Conservation (phyloP, 106 monocot species). For the Phalaenopsis equestris region DNA sequence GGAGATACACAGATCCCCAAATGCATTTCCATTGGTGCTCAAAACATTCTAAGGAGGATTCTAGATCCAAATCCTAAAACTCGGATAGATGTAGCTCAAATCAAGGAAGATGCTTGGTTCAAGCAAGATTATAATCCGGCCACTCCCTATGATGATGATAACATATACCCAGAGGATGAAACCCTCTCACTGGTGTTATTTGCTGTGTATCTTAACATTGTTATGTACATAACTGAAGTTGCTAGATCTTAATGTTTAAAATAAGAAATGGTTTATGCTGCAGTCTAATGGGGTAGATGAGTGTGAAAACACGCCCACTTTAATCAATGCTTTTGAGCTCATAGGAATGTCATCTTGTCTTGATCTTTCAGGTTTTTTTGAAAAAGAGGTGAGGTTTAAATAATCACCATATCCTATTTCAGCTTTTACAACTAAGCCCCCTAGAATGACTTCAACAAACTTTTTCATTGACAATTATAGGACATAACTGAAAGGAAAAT, state of each 20-base stretch:
- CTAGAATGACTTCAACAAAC: not conserved
- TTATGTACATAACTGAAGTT: not conserved
- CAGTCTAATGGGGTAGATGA: conserved; percentile 31
- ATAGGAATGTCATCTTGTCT: conserved; percentile 91
- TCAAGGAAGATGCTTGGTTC: conserved; percentile 87
- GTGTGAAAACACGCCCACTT: conserved; percentile 14
- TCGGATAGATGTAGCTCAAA: conserved; percentile 56
- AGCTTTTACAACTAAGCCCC: too few relatives aligned
- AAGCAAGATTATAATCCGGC: conserved; percentile 59
- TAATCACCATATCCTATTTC: not conserved
- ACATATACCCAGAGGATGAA: conserved; percentile 13
- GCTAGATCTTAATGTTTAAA: not conserved
- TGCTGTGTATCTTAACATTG: not conserved
- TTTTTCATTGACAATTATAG: conserved; percentile 25
- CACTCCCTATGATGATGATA: conserved; percentile 52
- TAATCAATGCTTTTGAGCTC: conserved; percentile 83
- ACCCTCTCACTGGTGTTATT: conserved; percentile 40
- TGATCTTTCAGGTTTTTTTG: conserved; percentile 95
- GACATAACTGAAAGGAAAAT: conserved; percentile 79
- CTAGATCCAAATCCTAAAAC: conserved; percentile 82
- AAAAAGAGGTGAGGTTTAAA: conserved; percentile 57
- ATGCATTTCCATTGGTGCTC: conserved; percentile 64
- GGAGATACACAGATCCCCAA: conserved; percentile 67
- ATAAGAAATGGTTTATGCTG: not conserved
- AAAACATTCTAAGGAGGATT: conserved; percentile 57